These are phyloP conservation scores for Tolypocladium album DNA, from an alignment of 2,329 filamentous ascomycete genomes.

Conservation along the genomic window DNA sequence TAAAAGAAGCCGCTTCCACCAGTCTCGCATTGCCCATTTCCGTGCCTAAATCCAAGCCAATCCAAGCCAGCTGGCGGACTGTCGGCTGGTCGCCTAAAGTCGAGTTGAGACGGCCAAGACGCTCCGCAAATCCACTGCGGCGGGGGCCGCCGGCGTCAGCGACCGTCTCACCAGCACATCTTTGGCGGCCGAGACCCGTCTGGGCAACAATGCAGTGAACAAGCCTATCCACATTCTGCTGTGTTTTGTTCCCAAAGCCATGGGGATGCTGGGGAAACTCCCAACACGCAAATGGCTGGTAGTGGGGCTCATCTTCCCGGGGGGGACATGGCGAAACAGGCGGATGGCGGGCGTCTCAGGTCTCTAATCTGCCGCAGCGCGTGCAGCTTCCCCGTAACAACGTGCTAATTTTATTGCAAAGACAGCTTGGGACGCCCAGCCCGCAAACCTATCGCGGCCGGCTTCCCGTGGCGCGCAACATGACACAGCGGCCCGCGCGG, in stretches of 20 bases:
- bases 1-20: neutral
- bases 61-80: neutral
- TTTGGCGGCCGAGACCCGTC: neutral
- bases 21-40: neutral
- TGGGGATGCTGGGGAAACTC: neutral
- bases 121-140: neutral
- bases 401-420: neutral
- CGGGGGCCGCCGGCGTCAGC: neutral
- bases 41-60: neutral
- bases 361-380: neutral
- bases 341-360: neutral
- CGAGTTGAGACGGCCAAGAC: neutral
- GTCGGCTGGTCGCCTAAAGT: neutral
- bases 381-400: neutral
- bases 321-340: neutral
- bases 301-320: neutral
- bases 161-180: neutral
- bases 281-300: neutral
- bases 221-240: neutral
- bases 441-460: neutral
- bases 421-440: neutral
- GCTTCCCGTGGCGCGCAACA: neutral
- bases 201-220: too few species aligned
- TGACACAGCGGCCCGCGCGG: neutral
- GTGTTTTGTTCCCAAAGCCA: neutral